phyloP scores from a whole-genome alignment of 1,284 basidiomycete species.

The Rhodotorula mucilaginosa region DNA sequence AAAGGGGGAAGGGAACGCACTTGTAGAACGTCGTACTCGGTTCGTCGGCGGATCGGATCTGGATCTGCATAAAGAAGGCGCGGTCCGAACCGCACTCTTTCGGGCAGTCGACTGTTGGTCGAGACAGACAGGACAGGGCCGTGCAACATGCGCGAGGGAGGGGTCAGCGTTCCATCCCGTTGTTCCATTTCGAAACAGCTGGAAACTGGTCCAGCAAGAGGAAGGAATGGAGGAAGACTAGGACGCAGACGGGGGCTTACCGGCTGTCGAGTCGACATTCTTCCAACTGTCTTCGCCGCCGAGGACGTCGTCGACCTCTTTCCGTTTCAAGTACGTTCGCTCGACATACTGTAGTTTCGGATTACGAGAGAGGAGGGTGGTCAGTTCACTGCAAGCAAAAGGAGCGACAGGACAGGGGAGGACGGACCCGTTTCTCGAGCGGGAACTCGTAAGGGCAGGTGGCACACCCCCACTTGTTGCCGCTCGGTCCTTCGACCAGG shows the following conservation, averaged over 20 bases:
- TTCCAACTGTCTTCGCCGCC: conserved; percentile 93
- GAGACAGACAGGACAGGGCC: no score
- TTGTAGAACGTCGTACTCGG: conserved; percentile 91
- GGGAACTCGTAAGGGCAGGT: conserved; percentile 95
- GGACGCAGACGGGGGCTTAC: no score
- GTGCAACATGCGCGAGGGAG: no score
- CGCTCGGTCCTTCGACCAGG: conserved; percentile 61
- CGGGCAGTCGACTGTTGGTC: conserved; percentile 71
- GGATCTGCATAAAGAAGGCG: conserved; percentile 93
- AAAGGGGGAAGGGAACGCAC: conserved; percentile 39
- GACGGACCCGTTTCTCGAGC: conserved; percentile 56
- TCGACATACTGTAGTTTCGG: conserved; percentile 69
- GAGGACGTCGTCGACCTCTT: conserved; percentile 87
- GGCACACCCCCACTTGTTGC: conserved; percentile 88
- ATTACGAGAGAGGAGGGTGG: no score
- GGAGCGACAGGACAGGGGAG: not conserved
- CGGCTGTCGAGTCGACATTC: conserved; percentile 83
- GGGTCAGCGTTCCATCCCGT: no score
- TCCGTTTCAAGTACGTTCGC: conserved; percentile 74
- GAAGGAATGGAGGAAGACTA: no score
- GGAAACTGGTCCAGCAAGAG: no score
- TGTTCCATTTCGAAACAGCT: no score
- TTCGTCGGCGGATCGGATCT: conserved; percentile 94
- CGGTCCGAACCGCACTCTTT: conserved; percentile 79
- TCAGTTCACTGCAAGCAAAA: not conserved